A percentile compares a stretch with the other conserved stretches of the same genome.
Conservation (phyloP, 2,329 filamentous ascomycete species). For the Verticillium dahliae region DNA sequence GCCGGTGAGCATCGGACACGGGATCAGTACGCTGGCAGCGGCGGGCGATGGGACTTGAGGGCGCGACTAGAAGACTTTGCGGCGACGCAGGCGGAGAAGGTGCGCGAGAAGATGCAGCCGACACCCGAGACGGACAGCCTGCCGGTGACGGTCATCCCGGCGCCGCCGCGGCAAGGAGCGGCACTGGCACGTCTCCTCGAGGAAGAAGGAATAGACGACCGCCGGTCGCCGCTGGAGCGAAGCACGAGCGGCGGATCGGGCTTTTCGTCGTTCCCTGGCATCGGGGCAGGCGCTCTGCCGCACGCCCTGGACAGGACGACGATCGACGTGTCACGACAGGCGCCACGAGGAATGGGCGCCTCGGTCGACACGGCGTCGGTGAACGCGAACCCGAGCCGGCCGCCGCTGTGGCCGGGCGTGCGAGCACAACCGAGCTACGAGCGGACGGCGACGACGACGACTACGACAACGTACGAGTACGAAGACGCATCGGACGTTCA, state of each 20-base stretch:
- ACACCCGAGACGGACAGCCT: constrained; percentile 48
- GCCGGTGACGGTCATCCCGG: constrained; percentile 55
- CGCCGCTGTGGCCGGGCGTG: constrained; percentile 38
- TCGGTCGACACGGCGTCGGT: constrained; percentile 1
- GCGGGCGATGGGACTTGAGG: constrained; percentile 47
- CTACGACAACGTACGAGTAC: constrained; percentile 18
- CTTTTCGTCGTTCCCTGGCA: constrained; percentile 2
- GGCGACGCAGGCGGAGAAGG: constrained; percentile 51
- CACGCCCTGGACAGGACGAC: constrained; percentile 3
- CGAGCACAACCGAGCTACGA: constrained; percentile 22
- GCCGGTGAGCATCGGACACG: constrained; percentile 7
- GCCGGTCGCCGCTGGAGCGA: constrained; percentile 3
- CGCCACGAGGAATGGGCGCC: neutral
- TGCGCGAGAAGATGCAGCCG: constrained; percentile 49
- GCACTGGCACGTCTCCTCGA: constrained; percentile 51
- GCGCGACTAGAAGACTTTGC: constrained; percentile 55
- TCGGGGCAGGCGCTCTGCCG: neutral
- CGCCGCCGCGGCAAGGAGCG: constrained; percentile 50
- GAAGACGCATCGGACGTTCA: constrained; percentile 11
- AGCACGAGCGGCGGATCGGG: constrained; percentile 8
- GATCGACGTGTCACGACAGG: constrained; percentile 7
- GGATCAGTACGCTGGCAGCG: constrained; percentile 11
- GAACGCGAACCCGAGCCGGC: constrained; percentile 21
- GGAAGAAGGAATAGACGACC: constrained; percentile 33
- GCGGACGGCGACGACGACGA: constrained; percentile 10